Base-by-base conservation (phyloP, 805 yeast species). In the Wickerhamomyces xylosicus region DNA sequence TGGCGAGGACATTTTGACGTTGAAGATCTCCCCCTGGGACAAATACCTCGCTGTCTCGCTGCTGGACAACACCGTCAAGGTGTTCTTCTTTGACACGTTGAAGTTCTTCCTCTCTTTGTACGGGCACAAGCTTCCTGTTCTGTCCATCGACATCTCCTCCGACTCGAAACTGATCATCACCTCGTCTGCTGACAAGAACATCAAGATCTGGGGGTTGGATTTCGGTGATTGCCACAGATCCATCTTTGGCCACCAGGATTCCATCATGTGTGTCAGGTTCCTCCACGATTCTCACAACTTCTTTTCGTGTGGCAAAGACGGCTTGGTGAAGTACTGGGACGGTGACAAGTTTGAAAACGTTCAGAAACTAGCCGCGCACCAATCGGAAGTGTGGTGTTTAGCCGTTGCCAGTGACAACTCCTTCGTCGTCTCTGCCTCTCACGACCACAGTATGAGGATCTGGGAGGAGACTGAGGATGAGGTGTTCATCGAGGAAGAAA, bases 221-320 rank as follows among this genome's bases (percentile, higher is more conserved):
- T 92, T 92, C 61, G 99, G 99, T 62, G 99, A 92, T 61, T 92
- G 98, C 67, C 98, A 92, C 61, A 83, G 82, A 57, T 90, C 97
- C 2, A 76, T 92, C 20, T 92, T 92, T 59, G 99, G 95, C 1
- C 99, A 92, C 58, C 95, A 87, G 54, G 99, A 92, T 58, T 81
- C 95, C 3, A 85, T 92, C 42, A 85, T 90, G 95, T 71, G 72
- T 46, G 95, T 90, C 22, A 72, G 67, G 44, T 92, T 92, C 53
- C 69, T 87, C 37, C 90, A 94, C 2, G 79, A 77, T n/a, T 70
- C 84, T 13, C 95, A 90, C 57, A 77, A 89, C 58, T 89, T 92
- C 60, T 84, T 92, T 63, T 80, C 95, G 41, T 78, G 85, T 41
- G 80, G 90, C 27, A 92, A 92, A 55, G 99, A 92, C 61, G 87